Evolutionary conservation across 1,139 yeast species (phyloP).

Genomic region (Suhomyces anneliseae): DNA sequence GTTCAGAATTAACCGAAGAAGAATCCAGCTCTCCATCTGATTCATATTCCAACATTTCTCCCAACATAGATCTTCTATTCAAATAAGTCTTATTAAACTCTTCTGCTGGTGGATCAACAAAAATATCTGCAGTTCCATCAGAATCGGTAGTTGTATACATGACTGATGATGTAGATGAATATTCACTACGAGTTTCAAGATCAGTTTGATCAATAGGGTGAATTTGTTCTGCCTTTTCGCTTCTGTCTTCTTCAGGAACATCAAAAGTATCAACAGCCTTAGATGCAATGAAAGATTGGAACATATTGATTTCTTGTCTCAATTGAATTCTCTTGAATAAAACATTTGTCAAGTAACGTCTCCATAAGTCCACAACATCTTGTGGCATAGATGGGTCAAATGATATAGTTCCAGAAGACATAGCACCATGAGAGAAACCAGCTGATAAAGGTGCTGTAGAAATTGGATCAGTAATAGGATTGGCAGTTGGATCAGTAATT

Average conservation of each 20-base stretch:
- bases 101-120: conserved; percentile 24
- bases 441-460: not conserved
- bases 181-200: conserved; percentile 2
- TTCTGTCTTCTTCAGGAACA: conserved; percentile 6
- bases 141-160: conserved; percentile 7
- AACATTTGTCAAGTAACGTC: conserved; percentile 37
- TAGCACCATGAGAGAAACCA: not conserved
- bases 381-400: not conserved
- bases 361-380: conserved; percentile 36
- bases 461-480: not conserved
- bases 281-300: conserved; percentile 29
- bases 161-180: conserved; percentile 1
- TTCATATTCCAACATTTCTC: conserved; percentile 48
- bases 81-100: conserved; percentile 24
- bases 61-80: conserved; percentile 45
- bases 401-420: not conserved
- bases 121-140: conserved; percentile 7
- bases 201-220: not conserved
- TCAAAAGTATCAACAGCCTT: conserved; percentile 2
- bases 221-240: not conserved
- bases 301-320: conserved; percentile 43
- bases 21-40: conserved; percentile 29
- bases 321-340: conserved; percentile 39
- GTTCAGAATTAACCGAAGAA: conserved; percentile 8
- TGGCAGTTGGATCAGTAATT: not conserved